Evolutionary conservation across 2,329 filamentous ascomycete species (phyloP), one percentile per base, ranked within the genome.

Genomic region (Erysiphe neolycopersici): DNA sequence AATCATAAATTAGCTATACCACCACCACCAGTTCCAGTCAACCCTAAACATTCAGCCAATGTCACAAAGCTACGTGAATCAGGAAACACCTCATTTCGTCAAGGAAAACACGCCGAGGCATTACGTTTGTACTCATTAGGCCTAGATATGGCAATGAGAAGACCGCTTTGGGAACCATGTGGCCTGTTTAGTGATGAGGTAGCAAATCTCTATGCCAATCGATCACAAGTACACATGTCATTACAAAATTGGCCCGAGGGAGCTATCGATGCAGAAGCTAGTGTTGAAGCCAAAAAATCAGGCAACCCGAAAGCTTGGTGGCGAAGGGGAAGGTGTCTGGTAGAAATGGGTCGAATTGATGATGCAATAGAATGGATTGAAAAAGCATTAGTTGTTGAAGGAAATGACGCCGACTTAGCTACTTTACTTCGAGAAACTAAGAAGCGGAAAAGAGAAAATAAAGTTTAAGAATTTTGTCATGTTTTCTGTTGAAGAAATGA

Each of bases 281-380:
- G 81, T 58, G 78, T 93, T 38, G 85, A 93, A 65, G 76, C 82
- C 48, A 85, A 87, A 67, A 71, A 75, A 50, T 69, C 77, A 37
- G 84, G 79, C 35, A 95, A 98, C 59, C 75, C 81, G 1, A 95
- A 95, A 71, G 85, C 76, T 0, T 95, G 87, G 83, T 94, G 83
- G 77, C 68, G 89, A 48, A 67, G 81, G 48, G 89, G 81, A 10
- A 75, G 74, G 63, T 91, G 83, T 57, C 61, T 95, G 56, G 62
- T 78, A 50, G 89, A 98, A 71, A 95, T 95, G 89, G 79, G 79
- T 1, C 62, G 87, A 47, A 62, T 81, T 54, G 74, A 80, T 44
- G 87, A 95, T 70, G 84, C 85, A 1, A 66, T 66, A 53, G 73
- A 76, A 49, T 91, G 84, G 73, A 68, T 93, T 36, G 69, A 68